These are phyloP conservation scores for Kappamyces sp. DNA, from an alignment of 192 early-diverging fungal species.

Conservation along the genomic window DNA sequence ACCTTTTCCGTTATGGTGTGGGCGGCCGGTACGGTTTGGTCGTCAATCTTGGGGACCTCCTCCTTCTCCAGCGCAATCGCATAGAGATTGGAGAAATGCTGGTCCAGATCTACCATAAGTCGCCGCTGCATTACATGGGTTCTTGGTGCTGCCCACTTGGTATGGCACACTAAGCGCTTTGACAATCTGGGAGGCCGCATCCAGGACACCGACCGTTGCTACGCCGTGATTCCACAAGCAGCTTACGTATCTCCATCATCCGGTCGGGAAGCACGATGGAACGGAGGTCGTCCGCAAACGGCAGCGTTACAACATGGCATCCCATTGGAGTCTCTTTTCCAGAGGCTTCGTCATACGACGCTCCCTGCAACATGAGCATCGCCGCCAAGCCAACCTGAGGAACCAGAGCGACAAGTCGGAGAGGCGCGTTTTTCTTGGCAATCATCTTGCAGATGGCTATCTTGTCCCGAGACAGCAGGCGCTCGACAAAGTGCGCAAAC, in stretches of 20 bases:
- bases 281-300: conserved; percentile 74
- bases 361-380: conserved; percentile 27
- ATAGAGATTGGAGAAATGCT: conserved; percentile 43
- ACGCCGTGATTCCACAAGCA: conserved; percentile 2
- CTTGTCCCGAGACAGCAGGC: conserved; percentile 50
- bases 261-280: conserved; percentile 14
- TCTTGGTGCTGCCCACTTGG: conserved; percentile 25
- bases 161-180: conserved; percentile 13
- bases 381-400: conserved; percentile 50
- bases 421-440: conserved; percentile 40
- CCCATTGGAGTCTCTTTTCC: conserved; percentile 53
- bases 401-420: conserved; percentile 58
- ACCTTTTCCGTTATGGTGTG: too few species aligned
- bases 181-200: conserved; percentile 16
- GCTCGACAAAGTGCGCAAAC: conserved; percentile 59
- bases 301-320: conserved; percentile 59
- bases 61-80: conserved; percentile 36
- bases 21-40: too few species aligned
- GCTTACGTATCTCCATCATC: conserved; percentile 14
- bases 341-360: conserved; percentile 40
- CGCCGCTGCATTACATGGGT: conserved; percentile 1
- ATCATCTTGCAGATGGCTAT: conserved; percentile 65
- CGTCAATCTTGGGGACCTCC: conserved; percentile 30
- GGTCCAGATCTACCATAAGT: conserved; percentile 29
- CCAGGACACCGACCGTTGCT: conserved; percentile 16